phyloP scores from a whole-genome alignment of 2,329 filamentous ascomycete species.

The Aspergillus flavus region DNA sequence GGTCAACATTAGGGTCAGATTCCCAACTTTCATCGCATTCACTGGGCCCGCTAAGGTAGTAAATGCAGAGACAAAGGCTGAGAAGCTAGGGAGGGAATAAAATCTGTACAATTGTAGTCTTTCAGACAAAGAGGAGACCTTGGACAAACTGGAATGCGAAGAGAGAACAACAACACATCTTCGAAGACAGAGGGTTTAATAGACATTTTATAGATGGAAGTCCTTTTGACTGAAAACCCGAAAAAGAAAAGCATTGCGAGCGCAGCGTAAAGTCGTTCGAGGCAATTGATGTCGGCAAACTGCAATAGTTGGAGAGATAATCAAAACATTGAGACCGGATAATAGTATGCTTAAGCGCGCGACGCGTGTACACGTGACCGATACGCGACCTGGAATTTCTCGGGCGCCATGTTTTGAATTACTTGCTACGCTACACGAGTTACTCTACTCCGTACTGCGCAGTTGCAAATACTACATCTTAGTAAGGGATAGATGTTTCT shows the following conservation, averaged over 20 bases:
- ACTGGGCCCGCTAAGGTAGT: conserved; percentile 44
- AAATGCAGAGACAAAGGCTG: conserved; percentile 67
- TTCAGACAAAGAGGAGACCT: conserved; percentile 41
- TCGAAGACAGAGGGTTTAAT: conserved; percentile 22
- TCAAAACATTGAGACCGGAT: conserved; percentile 7
- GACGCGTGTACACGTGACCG: conserved; percentile 17
- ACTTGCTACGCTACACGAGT: background rate
- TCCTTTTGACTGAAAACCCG: background rate
- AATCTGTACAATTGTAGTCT: conserved; percentile 57
- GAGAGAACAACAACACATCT: conserved; percentile 14
- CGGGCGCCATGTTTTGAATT: background rate
- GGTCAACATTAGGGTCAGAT: conserved; percentile 83
- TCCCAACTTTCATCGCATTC: conserved; percentile 73
- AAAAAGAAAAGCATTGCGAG: conserved; percentile 6
- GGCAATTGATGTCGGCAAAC: conserved; percentile 6
- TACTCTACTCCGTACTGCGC: no score
- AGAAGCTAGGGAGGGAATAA: conserved; percentile 77
- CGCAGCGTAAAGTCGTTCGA: conserved; percentile 11
- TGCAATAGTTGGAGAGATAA: conserved; percentile 12
- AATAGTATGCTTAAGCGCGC: background rate
- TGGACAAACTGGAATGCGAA: conserved; percentile 16
- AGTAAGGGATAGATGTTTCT: background rate
- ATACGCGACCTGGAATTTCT: background rate
- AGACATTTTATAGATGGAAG: conserved; percentile 11
- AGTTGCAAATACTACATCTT: background rate